Base-by-base conservation (phyloP, 1,284 basidiomycete genomes). In the Moesziomyces sp. region DNA sequence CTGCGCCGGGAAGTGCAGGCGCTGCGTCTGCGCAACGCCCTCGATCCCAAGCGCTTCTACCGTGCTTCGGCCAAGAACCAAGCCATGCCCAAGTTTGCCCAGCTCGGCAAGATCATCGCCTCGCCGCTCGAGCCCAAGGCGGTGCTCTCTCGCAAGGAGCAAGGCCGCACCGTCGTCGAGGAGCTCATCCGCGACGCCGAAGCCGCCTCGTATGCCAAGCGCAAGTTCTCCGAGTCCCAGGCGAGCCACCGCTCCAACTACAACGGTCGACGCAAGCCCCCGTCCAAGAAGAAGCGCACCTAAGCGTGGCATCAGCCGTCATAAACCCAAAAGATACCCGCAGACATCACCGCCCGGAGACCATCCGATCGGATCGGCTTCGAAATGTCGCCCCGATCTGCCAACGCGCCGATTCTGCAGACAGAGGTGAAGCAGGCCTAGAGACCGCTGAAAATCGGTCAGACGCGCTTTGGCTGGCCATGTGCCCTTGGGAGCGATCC, bases 11-110 rank as follows among this genome's bases (percentile, higher is more conserved):
- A 99, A 86, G 92, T 97, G 38, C 94, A 97, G 84, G 93, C 96
- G 1, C 87, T 98, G 53, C 90, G 93, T 23, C 86, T 99, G 53
- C 90, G 92, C 49, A 96, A 96, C 83, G 91, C 94, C 59, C 88
- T 99, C 38, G 96, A 99, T 82, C 95, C 96, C 8, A 99, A 98
- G 85, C 88, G 94, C 35, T 98, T 98, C 87, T 95, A 97, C 87
- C 94, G 79, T 87, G 89, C 92, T 80, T 44, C 92, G 89, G 79
- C 93, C 92, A 45, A 90, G 91, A 85, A 93, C 91, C 63, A 70
- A 46, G 85, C 90, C 71, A 58, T 85, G 84, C 81, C 83, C 67
- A 70, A 86, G 91, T 67, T 86, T 95, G 24, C 94, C 91, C 84
- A 95, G 93, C 91, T 97, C 80, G 96, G 96, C 35, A 94, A 91